phyloP scores from a whole-genome alignment of 164 flowering plant species.

The Magnolia officinalis region DNA sequence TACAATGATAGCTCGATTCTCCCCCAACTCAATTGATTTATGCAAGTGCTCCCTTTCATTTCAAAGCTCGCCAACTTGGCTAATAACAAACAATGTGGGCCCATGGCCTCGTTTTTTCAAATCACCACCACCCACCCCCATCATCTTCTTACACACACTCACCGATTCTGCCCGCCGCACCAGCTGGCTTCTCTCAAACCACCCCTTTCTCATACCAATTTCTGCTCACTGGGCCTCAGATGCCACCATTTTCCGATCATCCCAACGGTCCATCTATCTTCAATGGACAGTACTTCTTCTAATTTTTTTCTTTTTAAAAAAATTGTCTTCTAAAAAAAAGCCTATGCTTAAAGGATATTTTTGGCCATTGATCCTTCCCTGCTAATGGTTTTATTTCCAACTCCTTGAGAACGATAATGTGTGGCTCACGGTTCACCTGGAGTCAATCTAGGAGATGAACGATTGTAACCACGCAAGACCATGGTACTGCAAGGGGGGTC shows the following conservation, averaged over 20 bases:
- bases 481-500: background rate
- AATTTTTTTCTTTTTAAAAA: too few relatives aligned
- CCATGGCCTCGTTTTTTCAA: background rate
- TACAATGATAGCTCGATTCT: slow-evolving; percentile 5
- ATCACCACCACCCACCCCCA: background rate
- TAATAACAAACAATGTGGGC: background rate
- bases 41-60: slow-evolving; percentile 10
- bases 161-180: background rate
- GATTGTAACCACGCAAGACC: background rate
- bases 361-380: background rate
- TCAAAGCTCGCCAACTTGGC: slow-evolving; percentile 4
- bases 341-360: background rate
- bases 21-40: background rate
- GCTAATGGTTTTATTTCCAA: background rate
- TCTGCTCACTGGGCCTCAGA: too few relatives aligned
- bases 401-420: background rate
- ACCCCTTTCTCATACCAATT: background rate
- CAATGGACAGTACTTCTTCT: background rate
- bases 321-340: too few relatives aligned
- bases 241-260: background rate
- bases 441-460: background rate
- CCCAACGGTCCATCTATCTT: background rate
- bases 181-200: too few relatives aligned
- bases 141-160: background rate
- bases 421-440: background rate